Base-by-base conservation (phyloP, 2,329 filamentous ascomycete genomes). In the Scytalidium lignicola region DNA sequence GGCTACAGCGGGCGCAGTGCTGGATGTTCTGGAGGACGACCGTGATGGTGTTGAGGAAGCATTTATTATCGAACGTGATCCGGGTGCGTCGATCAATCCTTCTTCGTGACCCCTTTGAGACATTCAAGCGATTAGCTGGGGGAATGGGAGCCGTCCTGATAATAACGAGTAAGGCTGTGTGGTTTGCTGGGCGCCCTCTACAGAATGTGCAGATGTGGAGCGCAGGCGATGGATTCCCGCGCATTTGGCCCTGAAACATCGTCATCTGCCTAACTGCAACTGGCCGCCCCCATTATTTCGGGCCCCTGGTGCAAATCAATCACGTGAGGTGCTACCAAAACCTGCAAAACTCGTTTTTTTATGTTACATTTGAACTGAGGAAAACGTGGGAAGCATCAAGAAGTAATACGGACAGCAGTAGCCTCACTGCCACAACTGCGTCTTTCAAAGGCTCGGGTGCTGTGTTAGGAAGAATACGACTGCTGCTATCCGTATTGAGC, bases 61-160 rank as follows among this genome's bases (percentile, higher is more conserved):
- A 43, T 47, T 53, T 44, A 44, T 40, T 32, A 43, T 39, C 18
- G 48, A 32, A 39, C 51, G 12, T 54, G 50, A 51, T 44, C 47
- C 53, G 54, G 48, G 46, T 47, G 26, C 22, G 32, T 51, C 42
- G 43, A 39, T 46, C 47, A 37, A 44, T 23, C 49, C 47, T 26
- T 47, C 37, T 49, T 48, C 57, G 29, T 58, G 61, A 56, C 51
- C 44, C 49, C 55, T 47, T 51, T 59, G 53, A 62, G 60, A 63
- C 61, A 63, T 63, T 46, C 58, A 61, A 55, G 57, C 57, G 58
- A 41, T 52, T 21, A 17, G 10, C n/a, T 13, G 41, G 41, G 23
- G 40, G 46, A 21, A 17, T 9, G 32, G 23, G 23, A 5, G 23
- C 23, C 10, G 23, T 5, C 5, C 23, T 26, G 23, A 10, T 5